These are phyloP conservation scores for Gleditsia sinensis DNA, from an alignment of 306 rosid genomes.

Conservation along the genomic window DNA sequence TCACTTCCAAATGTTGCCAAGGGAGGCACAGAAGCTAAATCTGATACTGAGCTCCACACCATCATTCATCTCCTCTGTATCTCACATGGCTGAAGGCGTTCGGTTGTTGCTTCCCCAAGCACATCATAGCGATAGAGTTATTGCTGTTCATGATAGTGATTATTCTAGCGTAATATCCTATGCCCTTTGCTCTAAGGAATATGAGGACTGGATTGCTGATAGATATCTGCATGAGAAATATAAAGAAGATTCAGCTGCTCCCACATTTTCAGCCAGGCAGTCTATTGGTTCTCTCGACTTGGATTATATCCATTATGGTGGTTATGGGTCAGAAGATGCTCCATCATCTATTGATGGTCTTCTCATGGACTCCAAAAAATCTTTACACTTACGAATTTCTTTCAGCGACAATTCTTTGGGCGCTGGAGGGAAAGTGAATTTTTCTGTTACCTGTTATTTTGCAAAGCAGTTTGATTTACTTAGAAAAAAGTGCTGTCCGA, in stretches of 20 bases:
- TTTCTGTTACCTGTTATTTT: slow-evolving; percentile 70
- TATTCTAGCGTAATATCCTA: slow-evolving; percentile 70
- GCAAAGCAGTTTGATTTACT: slow-evolving; percentile 65
- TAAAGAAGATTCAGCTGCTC: slow-evolving; percentile 45
- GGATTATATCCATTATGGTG: slow-evolving; percentile 54
- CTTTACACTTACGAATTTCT: slow-evolving; percentile 61
- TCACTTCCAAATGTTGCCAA: slow-evolving; percentile 47
- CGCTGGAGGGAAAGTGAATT: slow-evolving; percentile 53
- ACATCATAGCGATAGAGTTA: slow-evolving; percentile 46
- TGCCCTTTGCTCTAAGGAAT: slow-evolving; percentile 66
- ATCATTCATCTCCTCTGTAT: slow-evolving; percentile 53
- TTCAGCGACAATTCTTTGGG: slow-evolving; percentile 55
- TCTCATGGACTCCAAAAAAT: slow-evolving; percentile 53
- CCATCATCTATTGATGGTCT: slow-evolving; percentile 47
- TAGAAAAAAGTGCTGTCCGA: slow-evolving; percentile 64
- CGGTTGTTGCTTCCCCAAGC: slow-evolving; percentile 60
- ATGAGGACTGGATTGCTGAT: slow-evolving; percentile 56
- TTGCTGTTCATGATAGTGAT: slow-evolving; percentile 69
- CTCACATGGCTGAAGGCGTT: slow-evolving; percentile 55
- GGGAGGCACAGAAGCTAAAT: slow-evolving; percentile 50
- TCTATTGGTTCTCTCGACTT: slow-evolving; percentile 56
- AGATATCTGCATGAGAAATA: slow-evolving; percentile 30
- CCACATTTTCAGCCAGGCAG: slow-evolving; percentile 57
- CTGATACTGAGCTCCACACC: slow-evolving; percentile 44
- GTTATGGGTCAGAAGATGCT: slow-evolving; percentile 65